Base-by-base conservation (phyloP, 1,139 yeast species). In the Suhomyces bribrorum region DNA sequence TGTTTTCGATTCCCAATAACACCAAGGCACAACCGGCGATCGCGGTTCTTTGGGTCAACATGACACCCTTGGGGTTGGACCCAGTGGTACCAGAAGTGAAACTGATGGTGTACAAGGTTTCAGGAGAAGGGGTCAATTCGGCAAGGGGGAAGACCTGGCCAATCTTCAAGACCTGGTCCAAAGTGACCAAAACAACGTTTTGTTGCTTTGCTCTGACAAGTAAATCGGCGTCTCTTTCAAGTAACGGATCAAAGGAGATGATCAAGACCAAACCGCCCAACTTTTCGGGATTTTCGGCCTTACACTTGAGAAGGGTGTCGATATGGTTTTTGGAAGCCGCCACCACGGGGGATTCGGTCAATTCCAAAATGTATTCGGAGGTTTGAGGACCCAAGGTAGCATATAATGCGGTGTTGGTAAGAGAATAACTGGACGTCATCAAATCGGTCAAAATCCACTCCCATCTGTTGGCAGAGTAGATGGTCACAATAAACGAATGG, bases 1-100 rank as follows among this genome's bases (percentile, higher is more conserved):
- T 35, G n/a, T 37, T 27, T 7, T 36, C 29, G 1, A 49, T 50
- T 4, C 44, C 36, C 39, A 42, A 40, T n/a, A 53, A 28, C n/a
- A 60, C 44, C 44, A 64, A 62, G 2, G 63, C 64, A 22, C 74
- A 51, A 7, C 79, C 79, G 9, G 85, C 69, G n/a, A 75, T 67
- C 2, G 79, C 74, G 48, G 66, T 69, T 29, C 59, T 58, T 40
- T 84, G 87, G 6, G 77, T 66, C 48, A 83, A 62, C 24, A 77
- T 75, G n/a, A 81, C 90, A 32, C 90, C 90, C 58, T 84, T 84
- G 13, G 90, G 90, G 40, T 69, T 59, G 8, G 70, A 47, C 13
- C 89, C 89, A 4, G 90, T 83, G 16, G 90, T 82, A 24, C 90
- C 90, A 6, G 89, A 81, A 11, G 95, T 86, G 61, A 84, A 86